These are phyloP conservation scores for Raddia guianensis DNA, from an alignment of 176 grass and related monocot species.

Conservation along the genomic window DNA sequence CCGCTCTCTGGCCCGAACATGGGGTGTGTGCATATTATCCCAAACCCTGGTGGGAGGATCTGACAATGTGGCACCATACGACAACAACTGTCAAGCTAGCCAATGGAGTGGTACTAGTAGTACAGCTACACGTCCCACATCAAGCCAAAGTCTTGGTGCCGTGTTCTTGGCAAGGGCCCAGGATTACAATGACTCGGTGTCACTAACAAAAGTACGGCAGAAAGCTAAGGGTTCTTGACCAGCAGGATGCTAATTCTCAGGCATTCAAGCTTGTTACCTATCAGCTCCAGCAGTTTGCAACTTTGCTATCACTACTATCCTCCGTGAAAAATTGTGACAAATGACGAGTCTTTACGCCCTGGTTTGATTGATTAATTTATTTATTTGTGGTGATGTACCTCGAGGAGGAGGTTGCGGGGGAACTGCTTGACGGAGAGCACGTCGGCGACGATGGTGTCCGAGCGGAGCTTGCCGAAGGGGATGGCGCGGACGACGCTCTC, in stretches of 20 bases:
- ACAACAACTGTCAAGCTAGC: not conserved
- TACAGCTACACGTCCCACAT: slow-evolving; percentile 1
- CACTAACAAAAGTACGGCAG: not conserved
- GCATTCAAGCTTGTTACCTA: not conserved
- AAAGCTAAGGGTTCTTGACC: not conserved
- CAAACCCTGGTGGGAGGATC: slow-evolving; percentile 62
- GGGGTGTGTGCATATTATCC: slow-evolving; percentile 67
- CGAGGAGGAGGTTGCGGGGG: slow-evolving; percentile 67
- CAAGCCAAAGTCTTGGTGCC: not conserved
- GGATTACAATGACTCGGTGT: not conserved
- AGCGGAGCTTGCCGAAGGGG: slow-evolving; percentile 56
- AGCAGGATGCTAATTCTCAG: not conserved
- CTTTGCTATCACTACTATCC: not conserved
- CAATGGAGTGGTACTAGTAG: not conserved
- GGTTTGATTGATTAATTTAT: too few relatives aligned
- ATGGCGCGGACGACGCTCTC: slow-evolving; percentile 54
- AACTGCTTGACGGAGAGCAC: slow-evolving; percentile 79
- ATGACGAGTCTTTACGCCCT: not conserved
- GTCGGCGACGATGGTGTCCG: slow-evolving; percentile 63
- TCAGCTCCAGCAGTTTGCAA: not conserved
- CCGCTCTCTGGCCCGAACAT: slow-evolving; percentile 82
- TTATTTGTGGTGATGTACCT: slow-evolving; percentile 42
- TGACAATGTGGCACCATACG: not conserved
- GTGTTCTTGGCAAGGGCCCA: not conserved
- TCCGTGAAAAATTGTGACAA: not conserved